These are phyloP conservation scores for Citrus australasica DNA, from an alignment of 345 rosid genomes.

Conservation along the genomic window DNA sequence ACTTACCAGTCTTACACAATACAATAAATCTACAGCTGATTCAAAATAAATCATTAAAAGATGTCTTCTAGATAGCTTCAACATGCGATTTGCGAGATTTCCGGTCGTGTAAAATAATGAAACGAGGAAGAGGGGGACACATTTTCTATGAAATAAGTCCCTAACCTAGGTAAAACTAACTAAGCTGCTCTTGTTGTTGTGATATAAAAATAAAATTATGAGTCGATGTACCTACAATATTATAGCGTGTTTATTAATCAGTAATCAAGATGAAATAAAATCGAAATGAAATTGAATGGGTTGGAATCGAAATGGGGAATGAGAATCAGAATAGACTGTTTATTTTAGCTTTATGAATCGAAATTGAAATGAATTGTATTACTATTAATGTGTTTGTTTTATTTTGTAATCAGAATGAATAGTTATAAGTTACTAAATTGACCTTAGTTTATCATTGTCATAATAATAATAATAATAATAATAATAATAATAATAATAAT, in stretches of 20 bases:
- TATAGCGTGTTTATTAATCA: no score
- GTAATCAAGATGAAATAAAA: fast-evolving
- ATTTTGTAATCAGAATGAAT: fast-evolving
- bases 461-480: no score
- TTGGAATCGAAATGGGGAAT: fast-evolving
- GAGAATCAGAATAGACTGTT: fast-evolving
- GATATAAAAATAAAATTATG: no score
- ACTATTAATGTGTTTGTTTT: fast-evolving
- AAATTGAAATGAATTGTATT: no score
- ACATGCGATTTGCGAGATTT: neutral
- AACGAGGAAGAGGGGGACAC: no score
- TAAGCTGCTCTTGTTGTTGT: no score
- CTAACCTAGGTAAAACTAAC: neutral
- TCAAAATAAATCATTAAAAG: neutral
- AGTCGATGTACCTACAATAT: no score
- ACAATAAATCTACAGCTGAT: neutral
- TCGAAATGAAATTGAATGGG: fast-evolving
- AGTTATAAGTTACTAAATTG: fast-evolving
- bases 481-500: no score
- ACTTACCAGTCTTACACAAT: neutral
- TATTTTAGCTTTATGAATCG: fast-evolving
- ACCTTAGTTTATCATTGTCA: no score
- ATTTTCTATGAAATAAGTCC: neutral
- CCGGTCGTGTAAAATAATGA: neutral
- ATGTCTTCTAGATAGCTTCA: no score